Base-by-base conservation (phyloP, 2,329 filamentous ascomycete genomes). In the Rutstroemia sp. region DNA sequence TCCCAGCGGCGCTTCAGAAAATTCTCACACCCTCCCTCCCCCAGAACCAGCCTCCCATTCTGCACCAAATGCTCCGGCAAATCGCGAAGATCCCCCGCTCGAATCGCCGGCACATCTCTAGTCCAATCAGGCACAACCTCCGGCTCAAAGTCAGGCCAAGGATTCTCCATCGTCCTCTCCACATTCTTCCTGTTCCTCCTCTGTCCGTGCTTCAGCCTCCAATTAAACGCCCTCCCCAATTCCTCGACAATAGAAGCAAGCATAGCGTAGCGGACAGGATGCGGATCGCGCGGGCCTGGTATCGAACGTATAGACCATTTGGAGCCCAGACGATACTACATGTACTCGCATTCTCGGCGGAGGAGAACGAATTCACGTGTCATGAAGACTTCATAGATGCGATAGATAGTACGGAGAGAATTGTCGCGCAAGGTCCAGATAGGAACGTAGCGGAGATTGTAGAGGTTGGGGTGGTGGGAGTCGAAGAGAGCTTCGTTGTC, bases 181-280 rank as follows among this genome's bases (percentile, higher is more conserved):
- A 57, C 39, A 49, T 40, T 25, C 45, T 60, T 50, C 4, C 58
- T 47, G 51, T 64, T 52, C 30, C 65, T 60, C 42, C 60, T 61
- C 60, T 63, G 54, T 5, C 63, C 64, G 27, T 63, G 55, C 52
- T 62, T 53, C 25, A 68, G 55, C 16, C 63, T 57, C 60, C 64
- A 67, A 55, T 68, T 68, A 44, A 68, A 66, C 10, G 65, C 65
- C 14, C 61, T 49, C 10, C 60, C 64, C 23, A 68, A 48, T 40
- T 64, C 62, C 45, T 67, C 66, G 5, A 59, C 56, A 21, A 68
- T 55, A 55, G 61, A 63, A 12, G 66, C 65, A 39, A 68, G 58
- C 40, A 68, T 64, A 14, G 66, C 66, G 53, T 68, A 68, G 17
- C 66, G 64, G 23, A 68, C 55, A 10, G 64, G 66, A 60, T 68